Evolutionary conservation across 2,329 filamentous ascomycete species (phyloP).

Genomic region (Fusarium nisikadoi): DNA sequence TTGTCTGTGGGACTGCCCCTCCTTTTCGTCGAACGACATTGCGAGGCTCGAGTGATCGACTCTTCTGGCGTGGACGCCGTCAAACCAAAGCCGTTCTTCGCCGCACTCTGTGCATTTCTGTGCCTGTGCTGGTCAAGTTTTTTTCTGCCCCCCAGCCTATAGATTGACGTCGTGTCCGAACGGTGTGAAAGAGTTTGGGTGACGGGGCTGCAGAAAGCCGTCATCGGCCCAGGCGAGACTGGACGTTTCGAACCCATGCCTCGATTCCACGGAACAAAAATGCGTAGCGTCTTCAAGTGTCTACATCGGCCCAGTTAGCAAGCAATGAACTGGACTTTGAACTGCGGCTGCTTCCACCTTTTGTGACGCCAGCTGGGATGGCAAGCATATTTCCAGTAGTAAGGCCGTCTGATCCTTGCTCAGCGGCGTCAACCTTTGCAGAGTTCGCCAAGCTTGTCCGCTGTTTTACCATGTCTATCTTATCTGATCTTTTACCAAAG

Average conservation of each 20-base stretch:
- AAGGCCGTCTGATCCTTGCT: constrained; percentile 22
- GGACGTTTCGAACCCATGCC: constrained; percentile 19
- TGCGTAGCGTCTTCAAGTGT: constrained; percentile 30
- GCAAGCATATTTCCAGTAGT: constrained; percentile 20
- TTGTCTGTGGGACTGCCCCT: constrained; percentile 24
- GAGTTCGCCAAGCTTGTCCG: constrained; percentile 13
- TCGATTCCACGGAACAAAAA: constrained; percentile 16
- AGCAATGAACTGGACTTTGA: not conserved
- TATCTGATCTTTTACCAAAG: constrained; percentile 47
- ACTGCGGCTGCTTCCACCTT: constrained; percentile 1
- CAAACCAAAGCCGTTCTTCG: constrained; percentile 12
- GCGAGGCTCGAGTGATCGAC: constrained; percentile 28
- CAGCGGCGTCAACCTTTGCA: constrained; percentile 10
- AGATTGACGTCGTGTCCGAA: constrained; percentile 17
- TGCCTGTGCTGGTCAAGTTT: constrained; percentile 16
- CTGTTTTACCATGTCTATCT: constrained; percentile 28
- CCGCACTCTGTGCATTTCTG: constrained; percentile 1
- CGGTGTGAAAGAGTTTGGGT: constrained; percentile 14
- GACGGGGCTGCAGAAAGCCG: constrained; percentile 26
- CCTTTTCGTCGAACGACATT: constrained; percentile 25
- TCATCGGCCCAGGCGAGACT: constrained; percentile 31
- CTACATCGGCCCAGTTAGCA: constrained; percentile 17
- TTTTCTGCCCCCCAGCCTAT: constrained; percentile 4
- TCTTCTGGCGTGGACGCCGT: constrained; percentile 29
- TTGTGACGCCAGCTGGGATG: constrained; percentile 5